Percentiles rank a stretch among this genome's conserved stretches.
These are phyloP conservation scores for Amaranthus hypochondriacus DNA, from an alignment of 148 eudicot genomes.

Conservation along the genomic window DNA sequence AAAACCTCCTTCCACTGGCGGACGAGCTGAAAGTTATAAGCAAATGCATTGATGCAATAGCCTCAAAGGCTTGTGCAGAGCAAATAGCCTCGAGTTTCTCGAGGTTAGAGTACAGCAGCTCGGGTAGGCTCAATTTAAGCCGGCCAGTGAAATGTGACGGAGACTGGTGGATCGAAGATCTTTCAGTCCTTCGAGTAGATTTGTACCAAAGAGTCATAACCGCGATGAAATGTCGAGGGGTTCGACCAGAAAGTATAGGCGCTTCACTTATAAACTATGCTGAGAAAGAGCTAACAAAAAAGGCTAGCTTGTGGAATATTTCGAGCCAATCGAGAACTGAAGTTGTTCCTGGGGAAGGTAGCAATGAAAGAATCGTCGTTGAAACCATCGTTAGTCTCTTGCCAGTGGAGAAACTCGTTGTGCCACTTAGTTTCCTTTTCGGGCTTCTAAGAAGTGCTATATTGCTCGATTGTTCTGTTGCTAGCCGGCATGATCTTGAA, in stretches of 20 bases:
- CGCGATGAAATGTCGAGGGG: conserved; percentile 93
- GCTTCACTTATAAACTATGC: conserved; percentile 80
- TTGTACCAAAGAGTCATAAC: conserved; percentile 68
- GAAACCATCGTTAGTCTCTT: conserved; percentile 75
- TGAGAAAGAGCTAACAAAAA: conserved; percentile 60
- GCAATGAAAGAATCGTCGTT: conserved; percentile 58
- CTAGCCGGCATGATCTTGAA: conserved; percentile 82
- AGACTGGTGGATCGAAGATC: conserved; percentile 96
- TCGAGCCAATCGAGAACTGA: conserved; percentile 38
- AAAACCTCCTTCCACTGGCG: conserved; percentile 76
- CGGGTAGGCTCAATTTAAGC: conserved; percentile 92
- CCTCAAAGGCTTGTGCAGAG: conserved; percentile 85
- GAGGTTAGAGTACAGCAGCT: conserved; percentile 85
- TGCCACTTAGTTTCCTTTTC: conserved; percentile 74
- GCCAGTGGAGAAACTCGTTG: conserved; percentile 71
- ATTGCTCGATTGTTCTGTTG: conserved; percentile 55
- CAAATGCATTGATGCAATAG: conserved; percentile 76
- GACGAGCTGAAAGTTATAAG: conserved; percentile 73
- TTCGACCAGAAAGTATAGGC: conserved; percentile 84
- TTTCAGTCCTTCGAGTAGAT: conserved; percentile 68
- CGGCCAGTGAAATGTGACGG: conserved; percentile 60
- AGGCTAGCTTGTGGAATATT: conserved; percentile 49
- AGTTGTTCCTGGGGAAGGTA: conserved; percentile 28
- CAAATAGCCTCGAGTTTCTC: conserved; percentile 97
- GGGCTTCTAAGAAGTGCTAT: conserved; percentile 82